Evolutionary conservation across 441 rosid species (phyloP), one percentile per base, ranked within the genome.

Genomic region (Populus hybrid): DNA sequence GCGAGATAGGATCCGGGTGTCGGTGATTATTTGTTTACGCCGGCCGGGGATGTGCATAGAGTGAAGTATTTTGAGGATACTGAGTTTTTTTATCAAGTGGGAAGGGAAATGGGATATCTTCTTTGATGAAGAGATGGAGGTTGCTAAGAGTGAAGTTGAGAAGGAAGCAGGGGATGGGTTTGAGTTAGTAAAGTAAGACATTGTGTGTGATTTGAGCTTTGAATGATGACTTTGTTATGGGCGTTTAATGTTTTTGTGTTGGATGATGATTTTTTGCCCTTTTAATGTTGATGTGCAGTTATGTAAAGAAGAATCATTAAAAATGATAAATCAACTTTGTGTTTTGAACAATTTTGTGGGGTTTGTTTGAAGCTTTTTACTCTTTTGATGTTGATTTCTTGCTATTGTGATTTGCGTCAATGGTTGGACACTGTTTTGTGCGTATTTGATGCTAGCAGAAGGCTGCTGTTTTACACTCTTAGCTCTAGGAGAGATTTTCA

Each of bases 31-130:
- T 42, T 93, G 79, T 90, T 89, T 74, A 95, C 97, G 0, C 97
- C 97, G 0, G 91, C 89, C 9, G 90, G 93, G 32, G 97, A 95
- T 72, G 91, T 95, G 75, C 95, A 93, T 10, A 81, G 95, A 73
- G 99, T 92, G 54, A 86, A 89, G 88, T 95, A 93, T 82, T 85
- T 89, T 64, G 94, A 90, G 84, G 97, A 95, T 57, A 93, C 97
- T 0, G 92, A 90, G 86, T 93, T 95, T 79, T 35, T 95, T 95
- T 73, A 86, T 95, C 72, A 90, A 93, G 82, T 95, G 97, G 98
- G 98, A 93, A 73, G 98, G 97, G 10, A 84, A 78, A 21, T 91
- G 98, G 94, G 97, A 93, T 71, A 83, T 93, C 35, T 87, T 86
- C 79, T 84, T 94, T 34, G 92, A 93, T 66, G 97, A 94, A 84